Conservation (phyloP, 345 rosid genomes). For the Sonneratia alba region DNA sequence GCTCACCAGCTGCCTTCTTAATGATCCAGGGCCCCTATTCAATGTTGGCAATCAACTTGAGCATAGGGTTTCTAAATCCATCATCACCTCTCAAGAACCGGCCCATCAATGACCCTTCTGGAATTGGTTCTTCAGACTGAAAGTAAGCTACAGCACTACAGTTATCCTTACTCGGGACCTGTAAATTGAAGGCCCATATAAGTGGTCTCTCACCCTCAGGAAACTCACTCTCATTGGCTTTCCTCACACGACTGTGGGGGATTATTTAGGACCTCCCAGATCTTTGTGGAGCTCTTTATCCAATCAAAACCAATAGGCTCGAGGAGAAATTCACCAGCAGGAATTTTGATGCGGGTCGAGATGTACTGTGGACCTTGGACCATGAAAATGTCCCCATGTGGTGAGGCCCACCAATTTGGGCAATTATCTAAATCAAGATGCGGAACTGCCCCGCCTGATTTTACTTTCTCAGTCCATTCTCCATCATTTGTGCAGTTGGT, state of each 20-base stretch:
- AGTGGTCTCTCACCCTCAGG: constrained; percentile 57
- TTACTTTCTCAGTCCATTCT: constrained; percentile 62
- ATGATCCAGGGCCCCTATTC: constrained; percentile 96
- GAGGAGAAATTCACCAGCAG: constrained; percentile 61
- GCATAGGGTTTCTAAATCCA: constrained; percentile 56
- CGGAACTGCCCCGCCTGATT: constrained; percentile 73
- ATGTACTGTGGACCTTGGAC: constrained; percentile 84
- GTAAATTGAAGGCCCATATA: constrained; percentile 95
- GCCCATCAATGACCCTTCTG: constrained; percentile 62
- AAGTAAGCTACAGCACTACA: constrained; percentile 88
- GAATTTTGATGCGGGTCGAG: constrained; percentile 57
- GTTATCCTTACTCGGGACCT: constrained; percentile 80
- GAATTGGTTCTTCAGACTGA: constrained; percentile 40
- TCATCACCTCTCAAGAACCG: constrained; percentile 78
- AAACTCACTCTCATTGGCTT: constrained; percentile 41
- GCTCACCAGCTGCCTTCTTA: constrained; percentile 93
- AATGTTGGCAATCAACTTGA: constrained; percentile 85
- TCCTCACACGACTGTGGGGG: constrained; percentile 54
- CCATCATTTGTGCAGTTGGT: constrained; percentile 28
- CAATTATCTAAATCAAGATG: constrained; percentile 51
- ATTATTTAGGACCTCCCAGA: constrained; percentile 43
- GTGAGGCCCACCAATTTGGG: constrained; percentile 78
- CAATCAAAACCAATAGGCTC: constrained; percentile 85
- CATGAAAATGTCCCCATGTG: constrained; percentile 63
- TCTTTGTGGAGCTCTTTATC: constrained; percentile 60